A percentile compares a stretch with the other conserved stretches of the same genome.
phyloP scores from a whole-genome alignment of 805 yeast species.

The Lipomyces mesembrius region DNA sequence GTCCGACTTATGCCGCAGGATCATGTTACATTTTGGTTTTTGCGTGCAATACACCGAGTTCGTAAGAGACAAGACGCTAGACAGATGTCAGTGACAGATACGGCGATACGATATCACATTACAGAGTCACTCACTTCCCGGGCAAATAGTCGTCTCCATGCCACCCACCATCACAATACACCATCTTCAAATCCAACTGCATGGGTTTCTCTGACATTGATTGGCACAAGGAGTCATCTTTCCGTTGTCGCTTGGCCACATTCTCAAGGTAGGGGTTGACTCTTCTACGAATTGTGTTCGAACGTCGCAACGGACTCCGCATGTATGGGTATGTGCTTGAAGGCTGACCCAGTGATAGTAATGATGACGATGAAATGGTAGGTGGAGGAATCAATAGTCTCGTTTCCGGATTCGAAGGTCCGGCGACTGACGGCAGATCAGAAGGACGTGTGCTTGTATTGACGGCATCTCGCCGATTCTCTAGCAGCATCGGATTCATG shows the following conservation, averaged over 20 bases:
- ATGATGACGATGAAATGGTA: slow-evolving; percentile 9
- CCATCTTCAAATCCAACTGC: slow-evolving; percentile 22
- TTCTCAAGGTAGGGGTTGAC: slow-evolving; percentile 25
- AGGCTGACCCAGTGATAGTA: neutral
- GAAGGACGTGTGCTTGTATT: neutral
- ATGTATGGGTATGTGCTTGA: neutral
- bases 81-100: neutral
- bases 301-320: slow-evolving; percentile 23
- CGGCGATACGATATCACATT: neutral
- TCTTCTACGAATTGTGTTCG: slow-evolving; percentile 25
- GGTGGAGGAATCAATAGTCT: slow-evolving; percentile 15
- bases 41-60: slow-evolving; percentile 35
- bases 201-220: slow-evolving; percentile 20
- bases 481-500: slow-evolving; percentile 4
- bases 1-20: slow-evolving; percentile 27
- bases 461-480: neutral
- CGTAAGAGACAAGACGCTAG: slow-evolving; percentile 17
- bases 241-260: slow-evolving; percentile 26
- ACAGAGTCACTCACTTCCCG: slow-evolving; percentile 22
- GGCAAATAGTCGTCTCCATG: slow-evolving; percentile 33
- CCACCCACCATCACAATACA: slow-evolving; percentile 37
- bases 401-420: slow-evolving; percentile 1
- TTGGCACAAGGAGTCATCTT: slow-evolving; percentile 15
- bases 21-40: slow-evolving; percentile 34
- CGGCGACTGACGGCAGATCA: neutral